phyloP scores from a whole-genome alignment of 2,329 filamentous ascomycete species.

The Pyrenochaeta sp. region DNA sequence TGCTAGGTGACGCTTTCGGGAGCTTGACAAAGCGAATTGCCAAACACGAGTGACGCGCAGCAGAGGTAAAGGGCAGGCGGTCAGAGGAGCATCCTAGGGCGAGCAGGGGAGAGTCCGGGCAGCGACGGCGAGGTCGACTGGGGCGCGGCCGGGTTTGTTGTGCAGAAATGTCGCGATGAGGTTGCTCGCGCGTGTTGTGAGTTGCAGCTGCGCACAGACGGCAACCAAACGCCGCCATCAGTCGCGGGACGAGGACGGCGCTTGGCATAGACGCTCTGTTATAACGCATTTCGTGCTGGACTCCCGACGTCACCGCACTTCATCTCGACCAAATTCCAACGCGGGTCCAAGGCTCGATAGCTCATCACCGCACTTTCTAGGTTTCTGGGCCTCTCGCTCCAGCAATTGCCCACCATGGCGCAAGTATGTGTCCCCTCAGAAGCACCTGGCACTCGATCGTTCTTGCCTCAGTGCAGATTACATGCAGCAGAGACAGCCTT shows the following conservation, averaged over 20 bases:
- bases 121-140: conserved; percentile 14
- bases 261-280: conserved; percentile 7
- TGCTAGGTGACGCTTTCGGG: conserved; percentile 44
- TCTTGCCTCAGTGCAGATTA: not conserved
- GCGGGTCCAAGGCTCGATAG: too few relatives aligned
- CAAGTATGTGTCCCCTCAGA: conserved; percentile 20
- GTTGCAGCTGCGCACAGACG: conserved; percentile 14
- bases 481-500: too few relatives aligned
- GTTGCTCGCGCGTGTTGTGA: conserved; percentile 36
- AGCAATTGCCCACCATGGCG: conserved; percentile 24
- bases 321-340: conserved; percentile 5
- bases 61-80: conserved; percentile 16
- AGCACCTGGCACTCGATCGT: not conserved
- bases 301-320: conserved; percentile 19
- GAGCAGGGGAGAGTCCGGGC: conserved; percentile 11
- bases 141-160: conserved; percentile 15
- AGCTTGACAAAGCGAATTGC: conserved; percentile 50
- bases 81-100: conserved; percentile 20
- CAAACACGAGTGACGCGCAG: conserved; percentile 33
- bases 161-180: conserved; percentile 18
- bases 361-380: too few relatives aligned
- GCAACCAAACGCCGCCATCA: conserved; percentile 2
- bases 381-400: too few relatives aligned
- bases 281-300: too few relatives aligned
- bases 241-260: conserved; percentile 7